Evolutionary conservation across 106 monocot species (phyloP), one percentile per base, ranked within the genome.

Genomic region (Posidonia australis): DNA sequence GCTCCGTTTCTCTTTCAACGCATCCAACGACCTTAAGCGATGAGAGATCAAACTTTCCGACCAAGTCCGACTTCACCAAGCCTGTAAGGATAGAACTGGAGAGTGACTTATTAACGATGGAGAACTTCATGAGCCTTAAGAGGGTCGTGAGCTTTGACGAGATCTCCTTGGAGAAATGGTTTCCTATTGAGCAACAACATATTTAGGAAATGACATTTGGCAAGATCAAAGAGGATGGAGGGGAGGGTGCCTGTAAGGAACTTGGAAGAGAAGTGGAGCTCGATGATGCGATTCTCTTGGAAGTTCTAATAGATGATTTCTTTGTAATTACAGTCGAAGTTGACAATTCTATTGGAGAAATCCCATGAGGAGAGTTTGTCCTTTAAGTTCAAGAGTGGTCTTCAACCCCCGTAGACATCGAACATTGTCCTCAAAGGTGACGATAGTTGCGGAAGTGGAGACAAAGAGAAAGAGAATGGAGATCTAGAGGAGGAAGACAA

Each of bases 281-380:
- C 45, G 17, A 83, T 48, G 13, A 87, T 72, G 11, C 87, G 83
- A 27, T 80, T 78, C 83, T 87, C 83, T 63, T 80, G 74, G 9
- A 14, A 5, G 70, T 83, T 87, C 87, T 80, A 87, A 75, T 80
- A 87, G 6, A 63, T 62, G 47, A 87, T 70, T 1, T 80, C 83
- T n/a, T 5, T 31, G 68, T 78, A 80, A 63, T 13, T 0, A 72
- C 83, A 83, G 71, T 77, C 77, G 68, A 61, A 21, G 74, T 80
- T 77, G 18, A 41, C 62, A 13, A 65, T 44, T 29, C n/a, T 19
- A 71, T 75, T 78, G 75, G 57, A 13, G 71, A 82, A 72, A 72
- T 52, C 57, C 77, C 86, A 82, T 1, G 64, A 69, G 16, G 54
- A 20, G 46, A 69, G 69, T 18, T 28, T 60, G 46, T 24, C 42